Percentiles rank a stretch among this genome's conserved stretches.
Evolutionary conservation across 257 asterid genomes (phyloP).

Genomic region (Plantago ovata): DNA sequence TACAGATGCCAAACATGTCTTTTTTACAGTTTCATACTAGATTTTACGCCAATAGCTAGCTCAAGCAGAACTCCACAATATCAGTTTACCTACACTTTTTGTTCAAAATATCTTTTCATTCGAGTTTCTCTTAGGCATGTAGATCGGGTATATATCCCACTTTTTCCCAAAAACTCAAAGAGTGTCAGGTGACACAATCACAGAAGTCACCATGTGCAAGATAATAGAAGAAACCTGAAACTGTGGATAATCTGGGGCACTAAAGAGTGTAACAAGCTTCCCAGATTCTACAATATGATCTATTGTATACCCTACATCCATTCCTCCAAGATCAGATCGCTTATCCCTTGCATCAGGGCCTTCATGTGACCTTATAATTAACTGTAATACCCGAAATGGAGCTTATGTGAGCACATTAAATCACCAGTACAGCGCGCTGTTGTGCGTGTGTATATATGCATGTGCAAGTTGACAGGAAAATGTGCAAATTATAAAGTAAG

Average conservation of each 20-base stretch:
- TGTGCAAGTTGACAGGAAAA: background rate
- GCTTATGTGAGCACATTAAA: slow-evolving; percentile 22
- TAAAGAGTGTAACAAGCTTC: slow-evolving; percentile 81
- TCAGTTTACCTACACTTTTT: no score
- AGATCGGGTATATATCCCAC: background rate
- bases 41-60: no score
- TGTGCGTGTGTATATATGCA: background rate
- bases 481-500: background rate
- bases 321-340: slow-evolving; percentile 68
- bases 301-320: slow-evolving; percentile 82
- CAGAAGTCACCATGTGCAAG: slow-evolving; percentile 15
- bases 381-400: slow-evolving; percentile 40
- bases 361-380: slow-evolving; percentile 96
- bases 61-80: no score
- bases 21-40: no score
- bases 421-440: slow-evolving; percentile 10
- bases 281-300: slow-evolving; percentile 90
- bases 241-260: slow-evolving; percentile 99
- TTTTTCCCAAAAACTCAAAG: background rate
- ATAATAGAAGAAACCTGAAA: slow-evolving; percentile 66
- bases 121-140: no score
- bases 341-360: slow-evolving; percentile 99
- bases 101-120: no score
- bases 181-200: background rate
- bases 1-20: no score